Conservation (phyloP, 306 rosid genomes). For the Coriaria nepalensis region DNA sequence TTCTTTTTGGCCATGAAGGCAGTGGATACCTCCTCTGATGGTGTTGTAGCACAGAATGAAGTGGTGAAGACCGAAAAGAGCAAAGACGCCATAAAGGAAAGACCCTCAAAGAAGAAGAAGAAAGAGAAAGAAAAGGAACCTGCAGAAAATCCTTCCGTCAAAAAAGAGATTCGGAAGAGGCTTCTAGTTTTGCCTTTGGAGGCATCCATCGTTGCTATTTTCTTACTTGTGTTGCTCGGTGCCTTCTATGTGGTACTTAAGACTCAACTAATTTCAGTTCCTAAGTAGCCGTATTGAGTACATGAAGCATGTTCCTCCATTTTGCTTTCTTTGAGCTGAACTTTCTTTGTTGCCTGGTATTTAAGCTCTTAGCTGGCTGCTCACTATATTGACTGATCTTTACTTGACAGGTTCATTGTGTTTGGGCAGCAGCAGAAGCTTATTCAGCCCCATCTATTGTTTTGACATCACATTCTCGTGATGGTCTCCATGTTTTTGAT, state of each 20-base stretch:
- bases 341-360: too few relatives aligned
- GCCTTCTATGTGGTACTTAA: conserved; percentile 96
- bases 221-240: conserved; percentile 73
- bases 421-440: conserved; percentile 99
- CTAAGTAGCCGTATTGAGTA: background rate
- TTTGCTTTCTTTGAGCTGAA: too few relatives aligned
- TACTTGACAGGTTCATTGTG: conserved; percentile 74
- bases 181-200: conserved; percentile 88
- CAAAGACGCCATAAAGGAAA: conserved; percentile 61
- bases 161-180: conserved; percentile 51
- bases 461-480: conserved; percentile 70
- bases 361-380: too few relatives aligned
- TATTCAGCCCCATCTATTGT: conserved; percentile 99
- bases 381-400: background rate
- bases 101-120: conserved; percentile 56
- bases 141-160: conserved; percentile 60
- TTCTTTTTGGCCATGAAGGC: conserved; percentile 34
- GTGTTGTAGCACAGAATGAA: conserved; percentile 30
- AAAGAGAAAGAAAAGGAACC: conserved; percentile 67
- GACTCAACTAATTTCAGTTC: conserved; percentile 5
- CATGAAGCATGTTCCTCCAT: background rate
- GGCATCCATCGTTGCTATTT: conserved; percentile 63
- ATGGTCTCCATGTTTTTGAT: conserved; percentile 96
- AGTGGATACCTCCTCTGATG: conserved; percentile 42
- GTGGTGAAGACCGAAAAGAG: conserved; percentile 50